Evolutionary conservation across 2,329 filamentous ascomycete genomes (phyloP).

Genomic region (Aspergillaceae sp.): DNA sequence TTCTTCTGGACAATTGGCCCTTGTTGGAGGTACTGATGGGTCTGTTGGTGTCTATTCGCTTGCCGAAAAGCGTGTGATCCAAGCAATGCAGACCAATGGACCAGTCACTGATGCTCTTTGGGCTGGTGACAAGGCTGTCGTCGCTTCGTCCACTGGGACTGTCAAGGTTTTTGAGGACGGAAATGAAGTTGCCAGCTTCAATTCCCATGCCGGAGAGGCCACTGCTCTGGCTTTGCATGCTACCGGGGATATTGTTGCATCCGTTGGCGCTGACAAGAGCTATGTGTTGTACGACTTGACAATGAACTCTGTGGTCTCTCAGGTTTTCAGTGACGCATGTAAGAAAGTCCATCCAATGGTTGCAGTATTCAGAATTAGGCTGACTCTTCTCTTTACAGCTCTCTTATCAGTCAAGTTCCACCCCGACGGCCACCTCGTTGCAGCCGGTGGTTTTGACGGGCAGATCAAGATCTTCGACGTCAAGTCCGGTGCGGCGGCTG

Average conservation of each 20-base stretch:
- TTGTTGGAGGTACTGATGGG: conserved; percentile 67
- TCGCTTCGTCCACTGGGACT: conserved; percentile 65
- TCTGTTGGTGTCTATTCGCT: conserved; percentile 71
- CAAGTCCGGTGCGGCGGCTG: conserved; percentile 66
- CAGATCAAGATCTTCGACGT: conserved; percentile 85
- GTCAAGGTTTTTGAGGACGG: conserved; percentile 74
- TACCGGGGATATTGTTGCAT: conserved; percentile 71
- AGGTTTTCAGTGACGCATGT: conserved; percentile 74
- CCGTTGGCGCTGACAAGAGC: conserved; percentile 84
- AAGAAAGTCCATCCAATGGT: conserved; percentile 32
- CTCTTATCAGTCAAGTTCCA: conserved; percentile 78
- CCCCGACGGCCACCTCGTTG: conserved; percentile 90
- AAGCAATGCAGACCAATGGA: conserved; percentile 55
- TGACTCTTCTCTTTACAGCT: conserved; percentile 38
- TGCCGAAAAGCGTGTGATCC: conserved; percentile 63
- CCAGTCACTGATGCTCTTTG: conserved; percentile 57
- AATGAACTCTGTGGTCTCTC: conserved; percentile 59
- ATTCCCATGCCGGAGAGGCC: conserved; percentile 73
- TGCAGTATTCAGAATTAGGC: background rate
- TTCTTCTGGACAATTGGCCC: conserved; percentile 55
- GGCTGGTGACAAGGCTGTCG: conserved; percentile 57
- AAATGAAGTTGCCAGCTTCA: conserved; percentile 58
- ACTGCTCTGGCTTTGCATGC: conserved; percentile 75
- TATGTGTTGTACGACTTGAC: conserved; percentile 80
- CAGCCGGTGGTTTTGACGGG: conserved; percentile 68